These are phyloP conservation scores for Sarcomyxa edulis DNA, from an alignment of 768 basidiomycete genomes.

Conservation along the genomic window DNA sequence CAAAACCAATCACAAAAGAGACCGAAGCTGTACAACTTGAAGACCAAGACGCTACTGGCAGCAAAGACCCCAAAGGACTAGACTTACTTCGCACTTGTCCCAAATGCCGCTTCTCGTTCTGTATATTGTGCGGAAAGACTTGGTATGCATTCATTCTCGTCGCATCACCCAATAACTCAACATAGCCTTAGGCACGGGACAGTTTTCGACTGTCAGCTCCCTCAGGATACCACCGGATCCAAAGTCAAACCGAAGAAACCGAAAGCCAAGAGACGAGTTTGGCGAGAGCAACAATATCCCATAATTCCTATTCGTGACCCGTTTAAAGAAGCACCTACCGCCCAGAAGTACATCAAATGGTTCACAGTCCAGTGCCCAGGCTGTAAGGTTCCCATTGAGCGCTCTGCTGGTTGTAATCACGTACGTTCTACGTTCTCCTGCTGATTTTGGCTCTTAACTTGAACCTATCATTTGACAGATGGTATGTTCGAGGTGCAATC, in stretches of 20 bases:
- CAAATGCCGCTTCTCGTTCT: constrained; percentile 73
- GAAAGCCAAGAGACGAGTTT: constrained; percentile 51
- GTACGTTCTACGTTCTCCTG: constrained; percentile 38
- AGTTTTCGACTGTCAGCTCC: constrained; percentile 56
- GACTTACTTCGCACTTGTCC: constrained; percentile 67
- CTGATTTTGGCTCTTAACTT: too few species aligned
- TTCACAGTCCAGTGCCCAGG: constrained; percentile 70
- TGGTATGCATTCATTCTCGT: constrained; percentile 44
- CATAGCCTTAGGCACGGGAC: constrained; percentile 67
- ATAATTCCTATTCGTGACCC: constrained; percentile 53
- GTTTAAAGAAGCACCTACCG: constrained; percentile 70
- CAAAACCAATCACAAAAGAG: too few species aligned
- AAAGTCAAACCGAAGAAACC: constrained; percentile 46
- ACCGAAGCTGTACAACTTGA: too few species aligned
- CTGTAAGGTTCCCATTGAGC: constrained; percentile 69
- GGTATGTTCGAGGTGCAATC: constrained; percentile 67
- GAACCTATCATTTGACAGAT: too few species aligned
- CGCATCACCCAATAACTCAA: constrained; percentile 1
- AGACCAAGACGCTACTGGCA: too few species aligned
- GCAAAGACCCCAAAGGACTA: constrained; percentile 55
- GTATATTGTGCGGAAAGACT: constrained; percentile 73
- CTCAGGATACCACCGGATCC: constrained; percentile 56
- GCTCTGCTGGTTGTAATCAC: constrained; percentile 81
- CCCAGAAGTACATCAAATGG: constrained; percentile 63
- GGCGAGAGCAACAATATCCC: constrained; percentile 60